phyloP scores from a whole-genome alignment of 495 filamentous ascomycete genomes.

The Penicillium ochrochloron region DNA sequence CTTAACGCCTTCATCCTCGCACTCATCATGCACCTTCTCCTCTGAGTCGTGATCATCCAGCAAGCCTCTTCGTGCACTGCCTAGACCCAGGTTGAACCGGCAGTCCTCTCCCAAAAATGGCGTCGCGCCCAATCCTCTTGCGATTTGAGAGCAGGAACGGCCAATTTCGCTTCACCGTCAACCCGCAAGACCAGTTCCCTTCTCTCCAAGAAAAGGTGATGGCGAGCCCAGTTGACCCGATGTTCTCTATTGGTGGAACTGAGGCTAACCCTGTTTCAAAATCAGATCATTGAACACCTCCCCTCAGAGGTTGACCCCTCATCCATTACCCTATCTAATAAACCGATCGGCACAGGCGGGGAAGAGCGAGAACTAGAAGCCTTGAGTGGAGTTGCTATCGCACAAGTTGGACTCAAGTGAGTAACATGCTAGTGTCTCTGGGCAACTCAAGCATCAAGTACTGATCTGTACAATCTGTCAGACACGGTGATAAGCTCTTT shows the following conservation, averaged over 20 bases:
- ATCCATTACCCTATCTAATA: constrained; percentile 80
- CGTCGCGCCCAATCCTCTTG: constrained; percentile 51
- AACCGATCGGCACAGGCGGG: constrained; percentile 71
- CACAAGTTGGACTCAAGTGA: constrained; percentile 73
- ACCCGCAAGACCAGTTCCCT: constrained; percentile 51
- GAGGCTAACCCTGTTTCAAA: constrained; percentile 10
- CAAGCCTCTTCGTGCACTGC: background rate
- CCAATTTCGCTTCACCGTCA: constrained; percentile 57
- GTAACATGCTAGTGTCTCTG: constrained; percentile 17
- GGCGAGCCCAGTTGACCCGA: background rate
- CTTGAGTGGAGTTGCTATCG: constrained; percentile 68
- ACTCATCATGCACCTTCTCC: constrained; percentile 13
- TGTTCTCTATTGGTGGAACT: background rate
- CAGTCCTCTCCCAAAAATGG: constrained; percentile 33
- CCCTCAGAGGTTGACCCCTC: constrained; percentile 72
- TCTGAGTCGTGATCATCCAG: background rate
- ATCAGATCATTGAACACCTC: constrained; percentile 64
- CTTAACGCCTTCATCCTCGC: constrained; percentile 9
- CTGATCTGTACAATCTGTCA: constrained; percentile 36
- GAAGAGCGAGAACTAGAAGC: constrained; percentile 71
- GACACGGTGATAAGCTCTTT: constrained; percentile 90
- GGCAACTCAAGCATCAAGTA: background rate
- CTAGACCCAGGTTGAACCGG: background rate
- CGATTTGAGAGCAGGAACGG: constrained; percentile 61
- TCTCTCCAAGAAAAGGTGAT: constrained; percentile 50